Evolutionary conservation across 2,329 filamentous ascomycete species (phyloP).

Genomic region (Fusarium vanettenii): DNA sequence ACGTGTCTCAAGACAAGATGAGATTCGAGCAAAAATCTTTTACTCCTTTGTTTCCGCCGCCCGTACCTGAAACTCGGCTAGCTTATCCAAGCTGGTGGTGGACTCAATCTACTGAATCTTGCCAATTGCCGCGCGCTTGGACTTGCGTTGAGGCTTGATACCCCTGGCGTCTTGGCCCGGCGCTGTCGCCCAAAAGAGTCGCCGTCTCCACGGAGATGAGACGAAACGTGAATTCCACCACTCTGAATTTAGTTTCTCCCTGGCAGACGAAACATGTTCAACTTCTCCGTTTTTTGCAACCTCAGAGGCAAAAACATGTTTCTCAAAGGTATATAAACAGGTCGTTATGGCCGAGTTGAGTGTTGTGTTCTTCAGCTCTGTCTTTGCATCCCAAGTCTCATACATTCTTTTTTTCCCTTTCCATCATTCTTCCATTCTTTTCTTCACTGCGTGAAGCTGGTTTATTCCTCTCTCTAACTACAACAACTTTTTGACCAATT

Average conservation of each 20-base stretch:
- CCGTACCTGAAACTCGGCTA: slow-evolving; percentile 11
- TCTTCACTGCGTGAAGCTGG: slow-evolving; percentile 48
- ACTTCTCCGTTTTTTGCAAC: background rate
- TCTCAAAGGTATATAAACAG: slow-evolving; percentile 22
- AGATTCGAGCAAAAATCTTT: background rate
- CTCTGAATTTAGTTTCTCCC: slow-evolving; percentile 24
- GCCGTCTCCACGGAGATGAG: slow-evolving; percentile 35
- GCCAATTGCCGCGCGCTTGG: slow-evolving; percentile 28
- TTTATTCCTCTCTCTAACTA: slow-evolving; percentile 20
- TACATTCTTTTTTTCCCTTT: slow-evolving; percentile 19
- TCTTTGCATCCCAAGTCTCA: slow-evolving; percentile 26
- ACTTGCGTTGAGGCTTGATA: slow-evolving; percentile 3
- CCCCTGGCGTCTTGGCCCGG: slow-evolving; percentile 22
- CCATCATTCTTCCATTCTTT: slow-evolving; percentile 32
- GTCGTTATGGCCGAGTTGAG: background rate
- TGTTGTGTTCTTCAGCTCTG: slow-evolving; percentile 28
- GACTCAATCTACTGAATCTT: background rate
- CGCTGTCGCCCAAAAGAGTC: slow-evolving; percentile 25
- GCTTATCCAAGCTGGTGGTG: background rate
- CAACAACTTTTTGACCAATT: background rate
- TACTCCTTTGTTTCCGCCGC: background rate
- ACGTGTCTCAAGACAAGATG: background rate
- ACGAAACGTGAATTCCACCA: slow-evolving; percentile 37
- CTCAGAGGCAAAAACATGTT: background rate
- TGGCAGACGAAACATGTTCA: slow-evolving; percentile 9